Evolutionary conservation across 306 rosid species (phyloP).

Genomic region (Dryas drummondii): DNA sequence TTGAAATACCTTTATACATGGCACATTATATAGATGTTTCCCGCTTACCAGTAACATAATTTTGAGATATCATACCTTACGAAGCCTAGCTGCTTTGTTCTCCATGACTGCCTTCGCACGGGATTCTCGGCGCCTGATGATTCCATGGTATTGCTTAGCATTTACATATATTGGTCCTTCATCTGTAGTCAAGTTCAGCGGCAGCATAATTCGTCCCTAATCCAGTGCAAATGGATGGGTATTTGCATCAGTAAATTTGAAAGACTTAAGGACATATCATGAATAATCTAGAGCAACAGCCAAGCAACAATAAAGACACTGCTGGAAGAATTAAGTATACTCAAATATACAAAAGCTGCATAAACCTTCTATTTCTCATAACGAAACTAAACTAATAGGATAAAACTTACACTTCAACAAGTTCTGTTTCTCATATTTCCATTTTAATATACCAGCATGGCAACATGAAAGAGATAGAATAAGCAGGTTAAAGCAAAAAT

Average conservation of each 20-base stretch:
- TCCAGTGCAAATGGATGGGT: constrained; percentile 23
- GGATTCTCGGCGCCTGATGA: constrained; percentile 83
- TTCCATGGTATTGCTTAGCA: constrained; percentile 96
- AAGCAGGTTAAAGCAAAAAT: not conserved
- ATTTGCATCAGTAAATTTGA: constrained; percentile 27
- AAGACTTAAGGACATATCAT: constrained; percentile 5
- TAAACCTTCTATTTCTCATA: not conserved
- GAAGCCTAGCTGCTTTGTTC: constrained; percentile 49
- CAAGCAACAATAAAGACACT: not conserved
- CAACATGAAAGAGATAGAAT: not conserved
- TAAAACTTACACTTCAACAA: not conserved
- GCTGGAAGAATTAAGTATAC: not conserved
- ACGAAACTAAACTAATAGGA: not conserved
- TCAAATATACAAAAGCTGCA: not conserved
- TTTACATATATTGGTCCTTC: constrained; percentile 92
- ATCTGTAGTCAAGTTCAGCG: constrained; percentile 69
- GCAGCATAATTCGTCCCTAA: constrained; percentile 95
- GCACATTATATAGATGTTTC: constrained; percentile 2
- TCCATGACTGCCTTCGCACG: constrained; percentile 80
- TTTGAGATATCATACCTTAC: constrained; percentile 56
- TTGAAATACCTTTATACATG: not conserved
- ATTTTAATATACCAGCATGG: not conserved
- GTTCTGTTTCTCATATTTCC: not conserved
- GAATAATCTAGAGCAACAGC: not conserved
- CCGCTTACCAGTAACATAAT: not conserved